Evolutionary conservation across 306 rosid species (phyloP), one percentile per base, ranked within the genome.

Genomic region (Acacia crassicarpa): DNA sequence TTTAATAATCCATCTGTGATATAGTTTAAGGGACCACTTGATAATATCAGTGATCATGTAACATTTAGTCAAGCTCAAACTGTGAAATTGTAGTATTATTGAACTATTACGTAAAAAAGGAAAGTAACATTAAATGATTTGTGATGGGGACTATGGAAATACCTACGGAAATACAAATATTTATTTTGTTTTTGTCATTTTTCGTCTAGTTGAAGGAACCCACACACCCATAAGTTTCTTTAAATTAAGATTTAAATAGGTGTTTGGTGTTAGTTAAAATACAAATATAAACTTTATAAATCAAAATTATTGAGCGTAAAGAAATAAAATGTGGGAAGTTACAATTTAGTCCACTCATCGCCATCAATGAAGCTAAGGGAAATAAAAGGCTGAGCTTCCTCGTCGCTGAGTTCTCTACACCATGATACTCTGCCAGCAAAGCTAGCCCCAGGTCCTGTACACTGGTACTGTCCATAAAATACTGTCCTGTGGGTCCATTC

Each of bases 381-480:
- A 68, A 90, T 78, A 78, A 92, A 92, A 6, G 97, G 97, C 78
- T 86, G 80, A 68, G 92, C 97, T 78, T 92, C 93, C 22, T 87
- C 86, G 48, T 76, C 80, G 8, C 91, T 90, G 53, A 92, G 97
- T 51, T 92, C 97, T 78, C 89, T 89, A 8, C 93, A 92, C 97
- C 94, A 92, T 70, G 97, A 46, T 23, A 92, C 97, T 22, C 97
- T 82, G 35, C 92, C 94, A 8, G 86, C 91, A 80, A 76, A 90
- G 49, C 84, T 87, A 25, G 97, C 91, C 35, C 97, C 97, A 43
- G 90, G 87, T 67, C 97, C 97, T 22, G 87, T 78, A 67, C 97
- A 92, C 38, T 88, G 89, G 87, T 92, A 92, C 61, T 92, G 97
- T 72, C 97, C 94, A 79, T 90, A 92, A 83, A 88, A 92, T 41